Evolutionary conservation across 2,329 filamentous ascomycete genomes (phyloP).

Genomic region (Fusarium sp.): DNA sequence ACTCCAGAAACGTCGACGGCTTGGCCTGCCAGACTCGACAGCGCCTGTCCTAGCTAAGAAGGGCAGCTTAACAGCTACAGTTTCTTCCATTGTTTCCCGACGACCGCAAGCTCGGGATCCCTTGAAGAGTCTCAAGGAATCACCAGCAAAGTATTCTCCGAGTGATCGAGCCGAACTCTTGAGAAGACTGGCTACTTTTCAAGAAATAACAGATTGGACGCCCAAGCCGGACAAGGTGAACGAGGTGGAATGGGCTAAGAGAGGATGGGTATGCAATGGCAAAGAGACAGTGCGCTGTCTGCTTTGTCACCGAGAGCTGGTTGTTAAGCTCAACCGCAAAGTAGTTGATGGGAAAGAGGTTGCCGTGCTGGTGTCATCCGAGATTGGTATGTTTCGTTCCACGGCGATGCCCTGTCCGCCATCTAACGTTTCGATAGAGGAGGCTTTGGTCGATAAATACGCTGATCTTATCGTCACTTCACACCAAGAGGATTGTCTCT

Average conservation of each 20-base stretch:
- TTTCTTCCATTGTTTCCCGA: slow-evolving; percentile 42
- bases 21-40: slow-evolving; percentile 58
- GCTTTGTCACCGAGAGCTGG: slow-evolving; percentile 84
- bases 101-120: slow-evolving; percentile 38
- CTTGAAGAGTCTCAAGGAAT: slow-evolving; percentile 38
- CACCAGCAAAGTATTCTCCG: slow-evolving; percentile 79
- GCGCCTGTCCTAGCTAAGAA: slow-evolving; percentile 47
- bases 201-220: slow-evolving; percentile 93
- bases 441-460: slow-evolving; percentile 82
- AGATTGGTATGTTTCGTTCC: slow-evolving; percentile 60
- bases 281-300: slow-evolving; percentile 88
- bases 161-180: slow-evolving; percentile 88
- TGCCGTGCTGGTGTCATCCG: slow-evolving; percentile 66
- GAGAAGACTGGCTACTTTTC: slow-evolving; percentile 84
- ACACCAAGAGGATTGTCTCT: slow-evolving; percentile 86
- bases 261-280: slow-evolving; percentile 88
- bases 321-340: slow-evolving; percentile 80
- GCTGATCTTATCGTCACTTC: slow-evolving; percentile 77
- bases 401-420: background rate
- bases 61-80: slow-evolving; percentile 36
- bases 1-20: slow-evolving; percentile 65
- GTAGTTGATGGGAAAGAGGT: slow-evolving; percentile 68
- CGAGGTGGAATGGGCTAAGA: slow-evolving; percentile 94
- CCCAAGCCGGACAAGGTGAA: slow-evolving; percentile 87
- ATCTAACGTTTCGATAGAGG: slow-evolving; percentile 54